These are phyloP conservation scores for Lachancea quebecensis DNA, from an alignment of 805 yeast genomes.

Conservation along the genomic window DNA sequence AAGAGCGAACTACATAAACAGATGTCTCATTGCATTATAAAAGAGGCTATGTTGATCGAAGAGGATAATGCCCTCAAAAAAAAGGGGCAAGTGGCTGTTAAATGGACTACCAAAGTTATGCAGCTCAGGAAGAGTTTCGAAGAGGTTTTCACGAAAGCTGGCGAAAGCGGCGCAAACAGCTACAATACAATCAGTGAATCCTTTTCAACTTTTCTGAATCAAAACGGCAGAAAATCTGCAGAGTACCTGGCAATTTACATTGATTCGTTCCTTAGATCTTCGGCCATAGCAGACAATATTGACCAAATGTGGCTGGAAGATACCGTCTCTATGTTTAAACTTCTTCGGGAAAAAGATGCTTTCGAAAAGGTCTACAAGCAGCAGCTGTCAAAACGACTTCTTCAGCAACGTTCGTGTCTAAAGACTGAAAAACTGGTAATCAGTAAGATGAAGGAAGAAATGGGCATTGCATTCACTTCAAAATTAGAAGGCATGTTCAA, in stretches of 20 bases:
- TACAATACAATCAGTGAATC: constrained; percentile 54
- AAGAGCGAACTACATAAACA: constrained; percentile 5
- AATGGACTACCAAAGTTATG: constrained; percentile 60
- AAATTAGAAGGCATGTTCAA: constrained; percentile 82
- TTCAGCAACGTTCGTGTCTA: constrained; percentile 41
- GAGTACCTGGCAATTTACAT: constrained; percentile 53
- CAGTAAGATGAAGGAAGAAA: constrained; percentile 60
- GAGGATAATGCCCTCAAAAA: constrained; percentile 25
- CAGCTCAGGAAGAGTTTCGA: constrained; percentile 46
- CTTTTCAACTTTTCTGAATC: constrained; percentile 54
- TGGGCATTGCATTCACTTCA: constrained; percentile 72
- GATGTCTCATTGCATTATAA: constrained; percentile 11
- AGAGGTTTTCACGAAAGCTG: constrained; percentile 40
- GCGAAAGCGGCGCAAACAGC: constrained; percentile 42
- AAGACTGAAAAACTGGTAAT: constrained; percentile 69
- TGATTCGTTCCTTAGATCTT: constrained; percentile 49
- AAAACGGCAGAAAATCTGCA: constrained; percentile 36
- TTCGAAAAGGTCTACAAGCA: constrained; percentile 81
- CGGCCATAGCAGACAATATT: constrained; percentile 27
- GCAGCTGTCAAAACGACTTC: constrained; percentile 75
- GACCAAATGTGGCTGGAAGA: constrained; percentile 40
- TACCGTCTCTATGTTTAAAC: constrained; percentile 57
- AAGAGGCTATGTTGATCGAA: constrained; percentile 12
- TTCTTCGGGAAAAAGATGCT: constrained; percentile 73
- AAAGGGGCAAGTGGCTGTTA: constrained; percentile 46